These are phyloP conservation scores for Saturnispora dispora DNA, from an alignment of 805 yeast species.

Conservation along the genomic window DNA sequence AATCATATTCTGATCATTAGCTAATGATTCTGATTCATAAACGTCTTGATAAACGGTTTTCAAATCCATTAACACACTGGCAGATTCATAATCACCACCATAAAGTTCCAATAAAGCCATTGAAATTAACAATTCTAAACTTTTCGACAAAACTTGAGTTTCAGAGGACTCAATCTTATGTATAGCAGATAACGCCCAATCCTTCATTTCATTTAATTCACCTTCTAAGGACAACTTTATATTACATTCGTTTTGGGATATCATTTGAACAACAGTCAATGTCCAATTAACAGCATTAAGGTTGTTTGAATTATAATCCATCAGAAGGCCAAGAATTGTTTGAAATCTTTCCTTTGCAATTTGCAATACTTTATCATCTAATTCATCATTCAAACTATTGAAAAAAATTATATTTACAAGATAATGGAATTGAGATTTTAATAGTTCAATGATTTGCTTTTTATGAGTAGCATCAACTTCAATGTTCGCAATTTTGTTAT, in stretches of 20 bases:
- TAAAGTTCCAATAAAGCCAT: constrained; percentile 71
- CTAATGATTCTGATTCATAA: constrained; percentile 1
- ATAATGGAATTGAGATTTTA: constrained; percentile 14
- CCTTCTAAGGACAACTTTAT: constrained; percentile 21
- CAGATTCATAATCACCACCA: constrained; percentile 69
- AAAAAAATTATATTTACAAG: constrained; percentile 22
- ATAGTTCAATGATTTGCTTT: constrained; percentile 6
- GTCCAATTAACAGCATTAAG: constrained; percentile 12
- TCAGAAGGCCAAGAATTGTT: constrained; percentile 45
- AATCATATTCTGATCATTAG: not conserved
- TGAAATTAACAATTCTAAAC: constrained; percentile 66
- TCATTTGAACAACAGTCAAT: constrained; percentile 8
- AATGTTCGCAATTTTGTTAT: not conserved
- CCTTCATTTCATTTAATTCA: constrained; percentile 44
- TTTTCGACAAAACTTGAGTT: constrained; percentile 30
- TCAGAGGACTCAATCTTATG: constrained; percentile 31
- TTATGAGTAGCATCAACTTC: not conserved
- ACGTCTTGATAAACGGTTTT: constrained; percentile 46
- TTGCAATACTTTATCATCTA: constrained; percentile 18
- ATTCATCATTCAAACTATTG: constrained; percentile 8
- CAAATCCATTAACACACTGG: constrained; percentile 64
- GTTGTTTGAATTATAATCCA: constrained; percentile 10
- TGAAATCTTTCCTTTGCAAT: constrained; percentile 50
- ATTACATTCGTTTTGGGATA: constrained; percentile 37
- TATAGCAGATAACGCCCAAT: constrained; percentile 12